Evolutionary conservation across 371 early-diverging fungal genomes (phyloP).

Genomic region (Syncephalastrum sp.): DNA sequence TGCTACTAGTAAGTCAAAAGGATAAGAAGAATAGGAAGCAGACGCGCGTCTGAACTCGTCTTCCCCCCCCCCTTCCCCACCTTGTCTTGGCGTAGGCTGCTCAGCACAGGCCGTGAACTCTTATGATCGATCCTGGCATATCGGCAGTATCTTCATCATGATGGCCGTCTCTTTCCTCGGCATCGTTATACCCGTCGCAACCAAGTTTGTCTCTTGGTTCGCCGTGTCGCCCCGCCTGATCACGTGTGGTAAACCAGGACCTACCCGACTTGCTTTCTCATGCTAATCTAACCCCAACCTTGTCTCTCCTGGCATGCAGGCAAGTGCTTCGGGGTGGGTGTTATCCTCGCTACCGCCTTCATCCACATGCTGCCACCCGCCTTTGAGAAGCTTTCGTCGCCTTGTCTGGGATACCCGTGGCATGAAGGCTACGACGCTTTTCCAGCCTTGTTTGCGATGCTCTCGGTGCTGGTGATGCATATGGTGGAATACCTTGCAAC

Average conservation of each 20-base stretch:
- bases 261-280: too few species aligned
- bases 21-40: too few species aligned
- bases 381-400: conserved; percentile 27
- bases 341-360: conserved; percentile 77
- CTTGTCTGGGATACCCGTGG: conserved; percentile 35
- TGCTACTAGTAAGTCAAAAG: too few species aligned
- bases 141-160: conserved; percentile 18
- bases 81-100: conserved; percentile 1
- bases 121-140: conserved; percentile 11
- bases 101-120: conserved; percentile 4
- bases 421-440: conserved; percentile 29
- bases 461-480: conserved; percentile 35
- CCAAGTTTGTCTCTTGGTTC: conserved; percentile 5
- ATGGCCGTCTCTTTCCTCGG: conserved; percentile 6
- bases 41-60: too few species aligned
- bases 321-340: conserved; percentile 66
- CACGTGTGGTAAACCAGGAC: conserved; percentile 3
- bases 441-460: conserved; percentile 36
- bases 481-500: conserved; percentile 33
- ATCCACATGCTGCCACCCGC: conserved; percentile 65
- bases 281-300: not conserved
- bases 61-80: too few species aligned
- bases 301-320: conserved; percentile 1
- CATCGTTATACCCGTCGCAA: conserved; percentile 6
- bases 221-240: conserved; percentile 1